Percentiles rank a stretch among this genome's conserved stretches.
Evolutionary conservation across 1,139 yeast species (phyloP).

Genomic region (Yamadazyma spencermartinsiae): DNA sequence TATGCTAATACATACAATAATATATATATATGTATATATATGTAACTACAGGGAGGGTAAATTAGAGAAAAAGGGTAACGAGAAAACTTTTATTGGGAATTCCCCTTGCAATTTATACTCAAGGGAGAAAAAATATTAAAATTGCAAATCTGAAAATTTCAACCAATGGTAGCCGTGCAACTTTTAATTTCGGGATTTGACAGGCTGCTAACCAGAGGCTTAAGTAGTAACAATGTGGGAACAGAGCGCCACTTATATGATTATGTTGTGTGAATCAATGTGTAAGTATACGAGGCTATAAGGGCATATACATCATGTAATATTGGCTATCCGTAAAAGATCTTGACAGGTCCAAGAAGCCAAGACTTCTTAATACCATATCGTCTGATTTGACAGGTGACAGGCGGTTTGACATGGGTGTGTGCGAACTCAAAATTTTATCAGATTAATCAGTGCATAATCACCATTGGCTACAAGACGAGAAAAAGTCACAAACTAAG

Average conservation of each 20-base stretch:
- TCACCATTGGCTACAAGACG: neutral
- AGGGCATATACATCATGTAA: no score
- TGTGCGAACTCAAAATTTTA: neutral
- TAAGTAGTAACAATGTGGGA: neutral
- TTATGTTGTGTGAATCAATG: no score
- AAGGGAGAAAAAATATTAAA: neutral
- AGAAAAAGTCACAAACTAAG: neutral
- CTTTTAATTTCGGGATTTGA: neutral
- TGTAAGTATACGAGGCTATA: neutral
- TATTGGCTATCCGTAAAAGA: neutral
- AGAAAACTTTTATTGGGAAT: neutral
- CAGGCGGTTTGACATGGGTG: no score
- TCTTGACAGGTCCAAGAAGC: neutral
- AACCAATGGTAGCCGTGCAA: neutral
- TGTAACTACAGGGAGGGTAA: neutral
- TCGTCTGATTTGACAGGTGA: neutral
- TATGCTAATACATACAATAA: neutral
- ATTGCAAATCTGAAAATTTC: neutral
- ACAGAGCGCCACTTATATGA: neutral
- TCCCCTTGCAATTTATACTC: neutral
- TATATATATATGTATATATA: constrained; percentile 3
- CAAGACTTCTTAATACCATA: no score
- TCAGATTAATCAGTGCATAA: constrained; percentile 2
- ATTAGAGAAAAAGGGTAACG: constrained; percentile 13
- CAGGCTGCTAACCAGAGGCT: neutral